Base-by-base conservation (phyloP, 805 yeast genomes). In the Candida michaelii region DNA sequence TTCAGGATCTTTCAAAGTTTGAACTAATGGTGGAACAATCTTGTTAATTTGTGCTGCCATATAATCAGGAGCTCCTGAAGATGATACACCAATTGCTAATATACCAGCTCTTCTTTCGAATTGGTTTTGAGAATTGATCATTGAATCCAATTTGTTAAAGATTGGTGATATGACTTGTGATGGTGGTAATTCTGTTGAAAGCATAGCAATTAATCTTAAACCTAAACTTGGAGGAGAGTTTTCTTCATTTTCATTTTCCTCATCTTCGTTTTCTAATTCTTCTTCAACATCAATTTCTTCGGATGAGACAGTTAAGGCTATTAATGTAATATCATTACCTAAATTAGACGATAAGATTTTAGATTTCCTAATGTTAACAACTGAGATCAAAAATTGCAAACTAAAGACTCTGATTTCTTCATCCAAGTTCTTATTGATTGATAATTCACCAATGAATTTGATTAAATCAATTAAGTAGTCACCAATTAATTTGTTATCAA, bases 1-100 rank as follows among this genome's bases (percentile, higher is more conserved):
- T 54, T 85, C 83, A 13, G 77, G 50, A 62, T 89, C 96, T 58
- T 82, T 82, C 57, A 93, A 74, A 52, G 97, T 97, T 39, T 75
- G 66, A 40, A 86, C 75, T 36, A 91, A 67, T 45, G 82, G 77
- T 39, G 89, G 88, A 41, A 89, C 76, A 48, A 93, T 69, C 57
- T 82, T 82, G 46, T 78, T 77, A 47, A 90, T 67, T 59, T 89
- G 91, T 36, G 84, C 75, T 36, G 89, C 77, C 55, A 86, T 77
- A 64, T 76, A 91, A 59, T 93, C 99, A 48, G 98, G 98, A 31
- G 98, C 91, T 61, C 98, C 99, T 49, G 85, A 79, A 35, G 86
- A 86, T 40, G 91, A 81, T 44, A 81, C 87, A 54, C 95, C 89
- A 49, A 93, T 70, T 25, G 95, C 79, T 54, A 88, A 71, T 40